Conservation (phyloP, 2,329 filamentous ascomycete genomes). For the Ceratocystiopsis sp. region DNA sequence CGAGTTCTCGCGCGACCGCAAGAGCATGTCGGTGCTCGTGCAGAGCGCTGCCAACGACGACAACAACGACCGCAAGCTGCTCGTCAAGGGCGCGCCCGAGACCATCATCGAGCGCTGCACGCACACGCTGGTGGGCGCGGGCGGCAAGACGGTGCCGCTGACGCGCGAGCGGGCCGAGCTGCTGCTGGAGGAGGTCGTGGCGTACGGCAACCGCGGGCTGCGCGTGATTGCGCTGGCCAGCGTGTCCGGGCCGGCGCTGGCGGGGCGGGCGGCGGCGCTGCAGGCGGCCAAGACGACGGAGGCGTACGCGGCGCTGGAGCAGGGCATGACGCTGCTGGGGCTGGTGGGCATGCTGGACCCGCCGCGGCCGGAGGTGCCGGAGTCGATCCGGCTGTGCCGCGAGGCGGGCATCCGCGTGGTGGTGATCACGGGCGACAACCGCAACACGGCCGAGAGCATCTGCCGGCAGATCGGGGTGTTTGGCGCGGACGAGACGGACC, state of each 20-base stretch:
- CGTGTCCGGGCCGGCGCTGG: constrained; percentile 9
- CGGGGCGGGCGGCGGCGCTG: no score
- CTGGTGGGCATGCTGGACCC: constrained; percentile 95
- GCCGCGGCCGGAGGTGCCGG: constrained; percentile 77
- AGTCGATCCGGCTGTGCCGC: constrained; percentile 75
- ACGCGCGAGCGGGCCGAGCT: constrained; percentile 51
- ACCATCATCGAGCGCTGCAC: constrained; percentile 87
- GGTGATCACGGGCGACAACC: constrained; percentile 96
- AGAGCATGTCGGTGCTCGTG: constrained; percentile 97
- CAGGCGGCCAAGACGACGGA: constrained; percentile 55
- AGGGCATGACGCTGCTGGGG: constrained; percentile 85
- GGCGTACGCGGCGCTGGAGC: constrained; percentile 77
- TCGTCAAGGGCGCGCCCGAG: constrained; percentile 94
- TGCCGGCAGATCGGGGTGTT: constrained; percentile 96
- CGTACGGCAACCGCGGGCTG: constrained; percentile 82
- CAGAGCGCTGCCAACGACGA: constrained; percentile 22
- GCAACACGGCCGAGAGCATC: constrained; percentile 92
- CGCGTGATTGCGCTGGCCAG: constrained; percentile 88
- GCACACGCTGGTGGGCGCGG: constrained; percentile 56
- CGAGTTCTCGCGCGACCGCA: constrained; percentile 92
- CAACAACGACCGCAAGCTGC: constrained; percentile 48
- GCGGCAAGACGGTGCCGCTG: constrained; percentile 62
- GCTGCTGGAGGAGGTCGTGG: constrained; percentile 62
- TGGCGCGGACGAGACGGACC: constrained; percentile 44
- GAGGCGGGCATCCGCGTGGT: constrained; percentile 91